These are phyloP conservation scores for Myriosclerotinia curreyana DNA, from an alignment of 2,329 filamentous ascomycete species.

Conservation along the genomic window DNA sequence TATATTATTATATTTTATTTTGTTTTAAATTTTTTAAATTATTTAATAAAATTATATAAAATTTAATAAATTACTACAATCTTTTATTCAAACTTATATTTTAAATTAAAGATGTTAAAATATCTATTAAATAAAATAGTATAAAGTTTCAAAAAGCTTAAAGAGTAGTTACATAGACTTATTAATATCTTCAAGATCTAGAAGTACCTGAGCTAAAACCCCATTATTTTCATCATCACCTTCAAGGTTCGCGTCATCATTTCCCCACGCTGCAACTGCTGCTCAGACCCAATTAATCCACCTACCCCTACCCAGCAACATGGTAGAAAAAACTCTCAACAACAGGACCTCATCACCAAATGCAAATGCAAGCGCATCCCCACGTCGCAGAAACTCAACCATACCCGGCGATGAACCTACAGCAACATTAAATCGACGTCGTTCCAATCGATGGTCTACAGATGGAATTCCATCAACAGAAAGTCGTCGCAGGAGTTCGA, in stretches of 20 bases:
- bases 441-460: constrained; percentile 35
- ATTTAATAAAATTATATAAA: too few species aligned
- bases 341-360: constrained; percentile 7
- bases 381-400: constrained; percentile 20
- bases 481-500: constrained; percentile 67
- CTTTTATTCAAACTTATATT: too few species aligned
- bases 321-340: constrained; percentile 17
- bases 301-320: constrained; percentile 11
- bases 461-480: constrained; percentile 31
- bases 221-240: constrained; percentile 1
- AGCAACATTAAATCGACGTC: constrained; percentile 27
- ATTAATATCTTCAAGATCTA: too few species aligned
- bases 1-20: too few species aligned
- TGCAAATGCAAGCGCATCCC: constrained; percentile 14
- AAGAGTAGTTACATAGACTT: too few species aligned
- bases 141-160: too few species aligned
- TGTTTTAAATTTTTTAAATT: too few species aligned
- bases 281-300: constrained; percentile 8
- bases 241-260: constrained; percentile 5
- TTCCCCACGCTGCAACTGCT: not conserved
- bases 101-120: too few species aligned
- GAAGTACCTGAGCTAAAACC: not conserved
- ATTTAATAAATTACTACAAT: too few species aligned
- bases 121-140: too few species aligned
- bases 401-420: constrained; percentile 29